Evolutionary conservation across 345 rosid species (phyloP), one percentile per base, ranked within the genome.

Genomic region (Pugionium cornutum): DNA sequence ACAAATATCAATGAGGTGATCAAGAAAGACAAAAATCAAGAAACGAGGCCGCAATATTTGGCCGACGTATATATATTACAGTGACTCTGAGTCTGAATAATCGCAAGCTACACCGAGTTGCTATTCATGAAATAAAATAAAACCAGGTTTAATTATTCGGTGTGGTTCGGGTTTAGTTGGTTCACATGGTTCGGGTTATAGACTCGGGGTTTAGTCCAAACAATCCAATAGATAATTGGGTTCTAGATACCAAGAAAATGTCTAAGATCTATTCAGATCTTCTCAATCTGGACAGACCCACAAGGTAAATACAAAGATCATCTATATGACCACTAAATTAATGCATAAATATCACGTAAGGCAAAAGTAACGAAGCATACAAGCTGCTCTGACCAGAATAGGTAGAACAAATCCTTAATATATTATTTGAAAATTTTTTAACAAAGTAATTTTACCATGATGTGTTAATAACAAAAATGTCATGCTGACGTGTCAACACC

Each of bases 141-240:
- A 53, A 53, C 28, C 11, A 33, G 29, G 35, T 33, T 53, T 34
- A 50, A 25, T 36, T 36, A 40, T 4, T 29, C 6, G 36, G 43
- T 58, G 31, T 4, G 28, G 43, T 58, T 51, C 4, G 11, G 39
- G 11, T 56, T 58, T 11, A 46, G 41, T 67, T 68, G 51, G 43
- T 54, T 18, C 32, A 39, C 40, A 48, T 30, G 4, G 51, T 32
- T 18, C 18, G 18, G 18, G 18, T 18, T 18, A 18, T 18, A 18
- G 18, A 18, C 18, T 18, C 18, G 18, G 18, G 18, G 18, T 18
- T 18, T 18, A 18, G 18, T 18, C 18, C 5, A 27, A 32, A 3
- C 48, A 52, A 52, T 29, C 11, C 29, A 9, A 6, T 10, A 7
- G 10, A 29, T 1, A 6, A 30, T 28, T 33, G 10, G 4, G 3